These are phyloP conservation scores for Alternaria brassicae DNA, from an alignment of 2,329 filamentous ascomycete species.

Conservation along the genomic window DNA sequence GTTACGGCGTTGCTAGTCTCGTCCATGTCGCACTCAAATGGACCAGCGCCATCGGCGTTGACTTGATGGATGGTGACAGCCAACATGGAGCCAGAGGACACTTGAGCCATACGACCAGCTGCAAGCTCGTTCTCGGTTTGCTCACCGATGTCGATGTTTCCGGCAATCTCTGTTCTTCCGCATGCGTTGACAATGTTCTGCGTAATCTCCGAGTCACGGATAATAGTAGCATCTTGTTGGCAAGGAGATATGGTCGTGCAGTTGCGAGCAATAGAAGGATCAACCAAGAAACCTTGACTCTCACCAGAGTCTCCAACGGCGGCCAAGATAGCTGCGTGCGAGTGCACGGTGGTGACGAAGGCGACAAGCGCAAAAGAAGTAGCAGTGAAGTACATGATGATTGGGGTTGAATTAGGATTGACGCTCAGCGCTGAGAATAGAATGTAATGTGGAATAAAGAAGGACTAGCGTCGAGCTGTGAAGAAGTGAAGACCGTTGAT, in stretches of 20 bases:
- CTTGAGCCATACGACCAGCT: constrained; percentile 39
- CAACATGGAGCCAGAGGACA: constrained; percentile 35
- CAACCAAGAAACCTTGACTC: constrained; percentile 47
- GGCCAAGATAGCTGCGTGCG: constrained; percentile 42
- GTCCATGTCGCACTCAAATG: constrained; percentile 70
- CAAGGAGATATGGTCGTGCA: constrained; percentile 49
- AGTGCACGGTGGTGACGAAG: constrained; percentile 36
- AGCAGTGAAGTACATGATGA: constrained; percentile 36
- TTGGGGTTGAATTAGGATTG: constrained; percentile 15
- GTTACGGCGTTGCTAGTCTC: constrained; percentile 58
- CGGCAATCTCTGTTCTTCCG: constrained; percentile 46
- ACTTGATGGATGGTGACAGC: constrained; percentile 61
- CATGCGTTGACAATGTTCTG: constrained; percentile 51
- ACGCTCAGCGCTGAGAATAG: constrained; percentile 39
- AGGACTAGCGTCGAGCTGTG: constrained; percentile 18
- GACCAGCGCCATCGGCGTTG: constrained; percentile 70
- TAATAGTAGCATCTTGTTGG: constrained; percentile 49
- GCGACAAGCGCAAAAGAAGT: constrained; percentile 42
- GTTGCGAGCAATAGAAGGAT: constrained; percentile 45
- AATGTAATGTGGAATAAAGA: constrained; percentile 30
- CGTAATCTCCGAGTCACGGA: constrained; percentile 46
- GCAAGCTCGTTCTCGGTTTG: constrained; percentile 49
- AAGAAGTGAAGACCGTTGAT: constrained; percentile 13
- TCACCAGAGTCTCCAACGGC: constrained; percentile 39
- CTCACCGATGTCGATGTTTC: constrained; percentile 51